Percentiles rank a stretch among this genome's conserved stretches.
Conservation (phyloP, 495 filamentous ascomycete species). For the Annulohypoxylon maeteangense region DNA sequence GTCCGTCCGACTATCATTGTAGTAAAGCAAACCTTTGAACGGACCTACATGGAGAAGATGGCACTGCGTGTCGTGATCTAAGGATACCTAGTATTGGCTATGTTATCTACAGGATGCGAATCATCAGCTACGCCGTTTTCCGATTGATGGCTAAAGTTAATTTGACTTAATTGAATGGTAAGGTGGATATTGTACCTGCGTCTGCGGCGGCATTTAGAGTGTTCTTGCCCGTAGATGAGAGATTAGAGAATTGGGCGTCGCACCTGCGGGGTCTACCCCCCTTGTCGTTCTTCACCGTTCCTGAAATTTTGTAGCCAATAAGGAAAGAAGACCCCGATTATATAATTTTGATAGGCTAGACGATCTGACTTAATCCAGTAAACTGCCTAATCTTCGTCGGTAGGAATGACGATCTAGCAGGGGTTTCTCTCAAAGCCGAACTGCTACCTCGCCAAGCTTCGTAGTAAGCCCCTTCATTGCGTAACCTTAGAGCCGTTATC, state of each 20-base stretch:
- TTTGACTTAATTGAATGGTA: not conserved
- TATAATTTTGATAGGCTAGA: slow-evolving; percentile 13
- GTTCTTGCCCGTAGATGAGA: slow-evolving; percentile 3
- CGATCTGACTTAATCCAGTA: slow-evolving; percentile 26
- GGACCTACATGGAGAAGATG: not conserved
- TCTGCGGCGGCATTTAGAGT: not conserved
- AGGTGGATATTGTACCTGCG: slow-evolving; percentile 4
- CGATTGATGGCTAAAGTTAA: not conserved
- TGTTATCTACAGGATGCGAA: not conserved
- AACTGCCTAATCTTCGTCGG: slow-evolving; percentile 29
- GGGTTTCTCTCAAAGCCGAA: slow-evolving; percentile 15
- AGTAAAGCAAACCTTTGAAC: not conserved
- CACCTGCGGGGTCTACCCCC: slow-evolving; percentile 28
- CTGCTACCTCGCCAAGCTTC: slow-evolving; percentile 26
- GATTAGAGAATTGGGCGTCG: slow-evolving; percentile 23
- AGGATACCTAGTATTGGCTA: not conserved
- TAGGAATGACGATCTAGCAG: slow-evolving; percentile 40
- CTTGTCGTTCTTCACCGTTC: slow-evolving; percentile 27
- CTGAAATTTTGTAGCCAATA: slow-evolving; percentile 36
- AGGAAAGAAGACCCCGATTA: slow-evolving; percentile 29
- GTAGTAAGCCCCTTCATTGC: slow-evolving; percentile 8
- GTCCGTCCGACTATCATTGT: not conserved
- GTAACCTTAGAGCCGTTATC: slow-evolving; percentile 1
- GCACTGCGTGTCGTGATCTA: not conserved
- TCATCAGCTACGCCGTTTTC: slow-evolving; percentile 14